phyloP scores from a whole-genome alignment of 257 asterid species.

The Salvia rosmarinus region DNA sequence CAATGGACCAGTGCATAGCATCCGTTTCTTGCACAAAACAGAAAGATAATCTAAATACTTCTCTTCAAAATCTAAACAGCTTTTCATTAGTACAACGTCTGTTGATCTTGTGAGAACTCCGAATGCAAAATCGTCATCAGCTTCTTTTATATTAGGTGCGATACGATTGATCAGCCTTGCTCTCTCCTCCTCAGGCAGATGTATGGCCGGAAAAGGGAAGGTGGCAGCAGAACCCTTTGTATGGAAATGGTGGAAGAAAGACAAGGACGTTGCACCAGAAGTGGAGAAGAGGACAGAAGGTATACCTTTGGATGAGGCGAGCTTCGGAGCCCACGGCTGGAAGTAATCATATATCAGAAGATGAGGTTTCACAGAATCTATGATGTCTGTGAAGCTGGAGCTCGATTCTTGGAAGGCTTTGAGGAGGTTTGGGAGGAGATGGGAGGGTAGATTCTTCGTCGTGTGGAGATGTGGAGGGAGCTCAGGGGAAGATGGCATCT shows the following conservation, averaged over 20 bases:
- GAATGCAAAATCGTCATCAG: constrained; percentile 30
- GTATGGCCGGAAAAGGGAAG: constrained; percentile 43
- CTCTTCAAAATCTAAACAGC: constrained; percentile 30
- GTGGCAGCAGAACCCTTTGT: constrained; percentile 16
- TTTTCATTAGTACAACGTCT: constrained; percentile 40
- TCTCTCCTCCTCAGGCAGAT: constrained; percentile 29
- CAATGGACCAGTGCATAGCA: constrained; percentile 37
- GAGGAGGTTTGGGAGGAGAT: constrained; percentile 28
- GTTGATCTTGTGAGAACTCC: constrained; percentile 28
- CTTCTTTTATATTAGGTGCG: not conserved
- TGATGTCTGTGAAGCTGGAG: constrained; percentile 36
- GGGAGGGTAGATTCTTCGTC: constrained; percentile 38
- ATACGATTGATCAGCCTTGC: not conserved
- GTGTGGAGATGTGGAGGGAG: constrained; percentile 44
- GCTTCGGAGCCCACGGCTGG: constrained; percentile 59
- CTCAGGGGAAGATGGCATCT: constrained; percentile 31
- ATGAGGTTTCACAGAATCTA: constrained; percentile 37
- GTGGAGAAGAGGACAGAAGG: constrained; percentile 43
- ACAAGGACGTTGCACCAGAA: constrained; percentile 35
- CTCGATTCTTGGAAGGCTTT: constrained; percentile 36
- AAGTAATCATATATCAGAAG: constrained; percentile 49
- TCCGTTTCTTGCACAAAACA: constrained; percentile 25
- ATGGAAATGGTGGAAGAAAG: constrained; percentile 38
- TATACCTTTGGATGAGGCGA: constrained; percentile 39
- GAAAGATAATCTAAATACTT: constrained; percentile 42